Evolutionary conservation across 805 yeast genomes (phyloP).

Genomic region (Myxozyma lipomycoides): DNA sequence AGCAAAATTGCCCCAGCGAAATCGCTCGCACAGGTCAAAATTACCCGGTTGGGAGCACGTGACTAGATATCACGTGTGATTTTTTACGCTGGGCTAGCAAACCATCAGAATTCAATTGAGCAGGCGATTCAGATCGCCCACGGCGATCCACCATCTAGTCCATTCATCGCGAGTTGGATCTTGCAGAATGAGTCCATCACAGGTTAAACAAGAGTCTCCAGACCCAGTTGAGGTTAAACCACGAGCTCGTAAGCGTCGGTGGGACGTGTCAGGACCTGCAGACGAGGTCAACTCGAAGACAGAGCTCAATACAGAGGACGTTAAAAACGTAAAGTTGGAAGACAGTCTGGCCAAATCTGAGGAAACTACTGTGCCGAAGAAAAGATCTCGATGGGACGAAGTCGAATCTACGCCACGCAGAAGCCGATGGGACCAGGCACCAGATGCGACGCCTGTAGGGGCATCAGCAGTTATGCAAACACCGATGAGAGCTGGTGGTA

Average conservation of each 20-base stretch:
- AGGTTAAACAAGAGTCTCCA: slow-evolving; percentile 1
- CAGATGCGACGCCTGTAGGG: slow-evolving; percentile 27
- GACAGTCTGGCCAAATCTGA: slow-evolving; percentile 25
- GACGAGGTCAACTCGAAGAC: slow-evolving; percentile 1
- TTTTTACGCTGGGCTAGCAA: no score
- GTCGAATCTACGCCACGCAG: slow-evolving; percentile 23
- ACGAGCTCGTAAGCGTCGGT: slow-evolving; percentile 33
- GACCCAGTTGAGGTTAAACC: slow-evolving; percentile 6
- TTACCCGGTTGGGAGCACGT: no score
- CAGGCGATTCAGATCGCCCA: no score
- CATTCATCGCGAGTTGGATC: no score
- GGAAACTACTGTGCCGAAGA: slow-evolving; percentile 12
- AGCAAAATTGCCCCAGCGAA: no score
- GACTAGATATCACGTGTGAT: no score
- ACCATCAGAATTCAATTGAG: no score
- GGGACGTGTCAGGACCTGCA: slow-evolving; percentile 33
- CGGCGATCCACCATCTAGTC: no score
- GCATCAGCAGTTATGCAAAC: slow-evolving; percentile 32
- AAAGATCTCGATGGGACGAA: slow-evolving; percentile 31
- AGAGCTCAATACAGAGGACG: slow-evolving; percentile 22
- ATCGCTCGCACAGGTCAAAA: no score
- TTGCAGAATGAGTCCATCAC: slow-evolving; percentile 2
- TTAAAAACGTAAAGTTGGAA: slow-evolving; percentile 37
- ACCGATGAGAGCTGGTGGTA: slow-evolving; percentile 11
- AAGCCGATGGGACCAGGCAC: slow-evolving; percentile 38